phyloP scores from a whole-genome alignment of 2,329 filamentous ascomycete genomes.

The Atkinsonella texensis region DNA sequence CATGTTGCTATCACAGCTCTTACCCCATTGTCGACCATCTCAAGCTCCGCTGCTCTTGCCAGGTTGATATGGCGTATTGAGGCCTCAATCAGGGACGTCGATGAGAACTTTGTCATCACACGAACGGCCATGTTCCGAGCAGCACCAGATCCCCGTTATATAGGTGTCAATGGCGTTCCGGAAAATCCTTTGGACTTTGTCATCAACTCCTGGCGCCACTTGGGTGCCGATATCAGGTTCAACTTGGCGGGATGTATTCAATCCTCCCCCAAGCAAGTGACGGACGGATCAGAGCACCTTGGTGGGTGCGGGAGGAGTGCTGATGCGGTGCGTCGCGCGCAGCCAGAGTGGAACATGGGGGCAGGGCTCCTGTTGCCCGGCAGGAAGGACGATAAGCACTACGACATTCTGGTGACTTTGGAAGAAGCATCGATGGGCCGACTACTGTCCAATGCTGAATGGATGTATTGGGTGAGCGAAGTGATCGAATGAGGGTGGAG shows the following conservation, averaged over 20 bases:
- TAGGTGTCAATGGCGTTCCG: constrained; percentile 29
- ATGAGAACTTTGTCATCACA: constrained; percentile 27
- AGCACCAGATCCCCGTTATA: constrained; percentile 25
- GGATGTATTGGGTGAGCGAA: constrained; percentile 17
- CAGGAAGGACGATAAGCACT: constrained; percentile 9
- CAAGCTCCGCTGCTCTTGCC: constrained; percentile 12
- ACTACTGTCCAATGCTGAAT: constrained; percentile 14
- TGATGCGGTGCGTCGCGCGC: constrained; percentile 19
- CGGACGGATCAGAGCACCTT: neutral
- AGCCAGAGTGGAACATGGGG: constrained; percentile 18
- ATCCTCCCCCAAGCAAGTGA: too few species aligned
- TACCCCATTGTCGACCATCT: neutral
- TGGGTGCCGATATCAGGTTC: constrained; percentile 30
- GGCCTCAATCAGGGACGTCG: constrained; percentile 15
- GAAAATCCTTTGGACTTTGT: constrained; percentile 26
- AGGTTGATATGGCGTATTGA: constrained; percentile 19
- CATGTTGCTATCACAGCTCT: constrained; percentile 9
- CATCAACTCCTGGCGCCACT: constrained; percentile 33
- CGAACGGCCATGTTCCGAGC: constrained; percentile 26
- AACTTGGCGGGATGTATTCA: constrained; percentile 14
- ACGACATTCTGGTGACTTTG: constrained; percentile 21
- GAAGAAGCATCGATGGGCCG: constrained; percentile 17
- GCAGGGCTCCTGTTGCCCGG: constrained; percentile 22
- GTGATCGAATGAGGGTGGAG: neutral
- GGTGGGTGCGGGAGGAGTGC: constrained; percentile 7